Evolutionary conservation across 2,329 filamentous ascomycete species (phyloP), one percentile per base, ranked within the genome.

Genomic region (Proliferodiscus dingleyae): DNA sequence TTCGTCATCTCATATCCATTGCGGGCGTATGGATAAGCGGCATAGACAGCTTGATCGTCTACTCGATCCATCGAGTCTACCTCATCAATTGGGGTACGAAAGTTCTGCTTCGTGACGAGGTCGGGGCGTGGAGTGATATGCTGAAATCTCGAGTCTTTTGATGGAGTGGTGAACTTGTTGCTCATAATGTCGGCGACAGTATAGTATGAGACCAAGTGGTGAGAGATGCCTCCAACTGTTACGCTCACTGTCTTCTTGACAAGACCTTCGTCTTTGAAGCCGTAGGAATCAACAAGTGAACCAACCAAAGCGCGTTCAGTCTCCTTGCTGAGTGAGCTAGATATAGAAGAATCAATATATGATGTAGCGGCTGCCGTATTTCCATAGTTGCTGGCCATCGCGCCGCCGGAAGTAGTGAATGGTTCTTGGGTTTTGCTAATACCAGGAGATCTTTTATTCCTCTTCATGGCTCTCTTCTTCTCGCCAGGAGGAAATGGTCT

Each of bases 181-280:
- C 51, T 58, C 56, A 81, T 74, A n/a, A 89, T 85, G 61, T 95
- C 89, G 5, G 87, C 80, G 9, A 91, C 74, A 34, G 72, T 87
- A 69, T 95, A 95, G 64, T 96, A 96, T 13, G 85, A 90, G 32
- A 95, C 89, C 41, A 96, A 70, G 59, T 95, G 89, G 60, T 95
- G 89, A 2, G 81, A 82, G 2, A 89, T 77, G 2, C 85, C 85
- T 21, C 83, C 75, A 41, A 85, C 81, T 2, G 77, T 81, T 30
- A 95, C 80, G 57, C 85, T 91, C 66, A 95, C 89, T 0, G 89
- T 95, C 72, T 95, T 95, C 74, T 96, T 96, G 52, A 95, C 79
- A 32, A 96, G 68, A 0, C 90, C 89, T 1, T 81, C 78, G 11
- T 81, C 73, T 60, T 93, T 93, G 74, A 95, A 95, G 24, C 82